A percentile compares a stretch with the other conserved stretches of the same genome.
phyloP scores from a whole-genome alignment of 1,284 basidiomycete species.

The Cutaneotrichosporon cutaneum region DNA sequence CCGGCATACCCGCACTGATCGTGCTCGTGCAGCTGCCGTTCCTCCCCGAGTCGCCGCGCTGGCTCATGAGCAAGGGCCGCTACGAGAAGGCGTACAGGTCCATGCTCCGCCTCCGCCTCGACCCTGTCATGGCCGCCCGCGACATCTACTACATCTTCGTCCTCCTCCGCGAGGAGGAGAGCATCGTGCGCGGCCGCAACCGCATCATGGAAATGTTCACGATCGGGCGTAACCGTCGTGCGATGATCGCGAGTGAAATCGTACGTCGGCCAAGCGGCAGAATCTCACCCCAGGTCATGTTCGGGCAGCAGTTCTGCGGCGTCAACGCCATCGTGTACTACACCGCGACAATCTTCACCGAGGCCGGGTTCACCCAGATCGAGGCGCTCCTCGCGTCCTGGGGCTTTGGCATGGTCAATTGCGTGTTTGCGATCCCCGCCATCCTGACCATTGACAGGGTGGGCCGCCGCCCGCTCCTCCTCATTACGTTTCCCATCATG shows the following conservation, averaged over 20 bases:
- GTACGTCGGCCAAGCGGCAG: no score
- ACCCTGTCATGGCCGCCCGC: constrained; percentile 67
- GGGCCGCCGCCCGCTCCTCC: constrained; percentile 66
- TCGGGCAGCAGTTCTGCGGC: constrained; percentile 54
- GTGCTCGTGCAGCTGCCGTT: constrained; percentile 47
- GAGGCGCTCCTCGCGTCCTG: constrained; percentile 61
- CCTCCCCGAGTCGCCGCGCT: constrained; percentile 65
- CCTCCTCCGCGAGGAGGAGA: constrained; percentile 20
- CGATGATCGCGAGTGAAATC: constrained; percentile 64
- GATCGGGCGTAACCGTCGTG: constrained; percentile 64
- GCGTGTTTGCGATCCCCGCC: constrained; percentile 31
- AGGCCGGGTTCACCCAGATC: constrained; percentile 54
- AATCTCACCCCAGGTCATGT: no score
- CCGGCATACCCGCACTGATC: constrained; percentile 52
- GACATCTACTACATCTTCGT: constrained; percentile 58
- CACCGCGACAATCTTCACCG: constrained; percentile 64
- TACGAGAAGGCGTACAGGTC: constrained; percentile 66
- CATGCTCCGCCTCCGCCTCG: constrained; percentile 64
- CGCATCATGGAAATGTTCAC: constrained; percentile 24
- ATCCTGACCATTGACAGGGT: constrained; percentile 52
- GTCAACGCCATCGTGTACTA: constrained; percentile 31
- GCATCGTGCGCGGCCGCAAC: constrained; percentile 16
- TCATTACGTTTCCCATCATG: constrained; percentile 61
- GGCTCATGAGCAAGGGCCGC: constrained; percentile 68
- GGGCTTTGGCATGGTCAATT: constrained; percentile 58